Evolutionary conservation across 352 stramenopile species (phyloP), one percentile per base, ranked within the genome.

Genomic region (Thalassiosira sp.): DNA sequence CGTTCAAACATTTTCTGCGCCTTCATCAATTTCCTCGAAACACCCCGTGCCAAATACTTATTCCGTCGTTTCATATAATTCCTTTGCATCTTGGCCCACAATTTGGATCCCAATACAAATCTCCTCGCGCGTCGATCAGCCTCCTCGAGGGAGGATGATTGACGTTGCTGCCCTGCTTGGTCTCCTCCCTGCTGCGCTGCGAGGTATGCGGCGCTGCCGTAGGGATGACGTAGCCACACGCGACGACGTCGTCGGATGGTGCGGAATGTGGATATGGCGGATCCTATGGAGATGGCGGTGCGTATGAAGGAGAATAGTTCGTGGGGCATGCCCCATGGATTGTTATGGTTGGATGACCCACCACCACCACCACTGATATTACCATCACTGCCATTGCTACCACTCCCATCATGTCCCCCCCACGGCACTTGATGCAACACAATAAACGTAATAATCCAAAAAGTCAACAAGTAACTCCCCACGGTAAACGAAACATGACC

Each of bases 401-500:
- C 49, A 7, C 25, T 24, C 3, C 25, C 11, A 35, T 59, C 51
- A 49, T 69, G 27, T 42, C 62, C 6, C 5, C 49, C 68, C 75
- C 75, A 83, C 27, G 75, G 75, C 35, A 76, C 67, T 20, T 75
- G 53, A 57, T 42, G 37, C 60, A 86, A 62, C 22, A 75, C 46
- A 13, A 84, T 52, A 35, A 81, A 82, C 2, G 74, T 74, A n/a
- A 88, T 74, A 2, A 82, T 58, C 66, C 75, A 80, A 76, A 76
- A 90, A 8, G 71, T 76, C 13, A 89, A 2, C 0, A 79, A 59
- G 61, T 88, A 89, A 51, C 73, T 75, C 22, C 71, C 80, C 2
- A 85, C 25, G 1, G 84, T 88, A 40, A 81, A 86, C 20, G 49
- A 45, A 20, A 89, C 61, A 72, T 92, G 86, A 42, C 86, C 86